Conservation (phyloP, 257 asterid genomes). For the Osmanthus fragrans region DNA sequence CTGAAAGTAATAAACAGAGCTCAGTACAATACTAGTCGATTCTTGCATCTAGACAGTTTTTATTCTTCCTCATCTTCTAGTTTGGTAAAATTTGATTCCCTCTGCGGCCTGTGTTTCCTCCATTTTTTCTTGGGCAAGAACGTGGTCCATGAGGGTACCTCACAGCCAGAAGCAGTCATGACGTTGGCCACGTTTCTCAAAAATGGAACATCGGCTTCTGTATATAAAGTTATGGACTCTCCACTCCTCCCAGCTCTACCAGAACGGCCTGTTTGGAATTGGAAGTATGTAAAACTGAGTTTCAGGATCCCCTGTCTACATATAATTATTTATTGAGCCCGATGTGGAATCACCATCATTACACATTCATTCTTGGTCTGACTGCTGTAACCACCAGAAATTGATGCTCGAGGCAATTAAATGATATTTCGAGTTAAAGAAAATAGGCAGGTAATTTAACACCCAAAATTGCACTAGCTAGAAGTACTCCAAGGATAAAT, state of each 20-base stretch:
- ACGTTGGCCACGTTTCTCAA: constrained; percentile 78
- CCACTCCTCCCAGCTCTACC: constrained; percentile 96
- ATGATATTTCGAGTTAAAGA: background rate
- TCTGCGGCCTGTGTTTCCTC: constrained; percentile 85
- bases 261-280: constrained; percentile 56
- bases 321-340: too few relatives aligned
- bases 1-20: too few relatives aligned
- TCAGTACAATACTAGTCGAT: too few relatives aligned
- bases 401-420: background rate
- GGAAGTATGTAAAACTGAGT: background rate
- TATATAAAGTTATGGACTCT: constrained; percentile 56
- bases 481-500: constrained; percentile 3
- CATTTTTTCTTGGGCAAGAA: constrained; percentile 65
- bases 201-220: constrained; percentile 72
- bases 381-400: background rate
- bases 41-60: too few relatives aligned
- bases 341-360: too few relatives aligned
- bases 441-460: background rate
- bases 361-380: too few relatives aligned
- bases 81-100: constrained; percentile 58
- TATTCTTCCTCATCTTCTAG: constrained; percentile 33
- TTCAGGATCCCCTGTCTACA: too few relatives aligned
- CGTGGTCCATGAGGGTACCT: constrained; percentile 76
- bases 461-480: background rate
- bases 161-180: constrained; percentile 77